Conservation (phyloP, 441 rosid species). For the Cnidoscolus chayamansa region DNA sequence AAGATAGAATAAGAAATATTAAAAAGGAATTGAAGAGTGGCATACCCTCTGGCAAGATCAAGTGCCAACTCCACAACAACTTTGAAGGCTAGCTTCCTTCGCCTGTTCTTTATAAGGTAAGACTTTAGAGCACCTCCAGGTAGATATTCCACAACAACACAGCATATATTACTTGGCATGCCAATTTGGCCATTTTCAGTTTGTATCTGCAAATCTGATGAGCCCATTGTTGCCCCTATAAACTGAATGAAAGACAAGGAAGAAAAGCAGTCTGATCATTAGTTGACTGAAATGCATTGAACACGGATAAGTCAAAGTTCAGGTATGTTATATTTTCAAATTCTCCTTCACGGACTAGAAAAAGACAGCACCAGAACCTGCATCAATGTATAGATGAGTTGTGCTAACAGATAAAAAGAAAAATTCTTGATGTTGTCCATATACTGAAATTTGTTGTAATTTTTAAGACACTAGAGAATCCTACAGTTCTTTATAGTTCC, state of each 20-base stretch:
- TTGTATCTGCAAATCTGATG: slow-evolving; percentile 69
- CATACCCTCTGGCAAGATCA: slow-evolving; percentile 96
- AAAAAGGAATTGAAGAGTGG: slow-evolving; percentile 4
- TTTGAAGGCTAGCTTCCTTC: slow-evolving; percentile 84
- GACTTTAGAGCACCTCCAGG: slow-evolving; percentile 85
- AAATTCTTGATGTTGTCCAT: neutral
- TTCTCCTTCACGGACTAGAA: neutral
- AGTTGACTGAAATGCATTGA: neutral
- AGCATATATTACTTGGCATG: slow-evolving; percentile 78
- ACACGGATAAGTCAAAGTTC: neutral
- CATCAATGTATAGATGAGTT: neutral
- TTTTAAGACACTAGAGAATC: neutral
- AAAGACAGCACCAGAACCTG: neutral
- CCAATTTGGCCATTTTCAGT: slow-evolving; percentile 69
- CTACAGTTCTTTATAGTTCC: neutral
- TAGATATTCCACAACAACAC: slow-evolving; percentile 93
- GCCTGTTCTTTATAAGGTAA: slow-evolving; percentile 74
- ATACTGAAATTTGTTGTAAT: neutral
- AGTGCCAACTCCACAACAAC: slow-evolving; percentile 87
- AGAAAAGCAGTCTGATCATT: neutral
- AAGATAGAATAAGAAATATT: slow-evolving; percentile 1
- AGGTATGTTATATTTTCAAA: neutral
- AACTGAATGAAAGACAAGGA: slow-evolving; percentile 44
- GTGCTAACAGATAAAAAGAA: neutral
- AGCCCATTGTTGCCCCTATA: slow-evolving; percentile 92